Conservation (phyloP, 345 rosid genomes). For the Hibiscus tridactylites region DNA sequence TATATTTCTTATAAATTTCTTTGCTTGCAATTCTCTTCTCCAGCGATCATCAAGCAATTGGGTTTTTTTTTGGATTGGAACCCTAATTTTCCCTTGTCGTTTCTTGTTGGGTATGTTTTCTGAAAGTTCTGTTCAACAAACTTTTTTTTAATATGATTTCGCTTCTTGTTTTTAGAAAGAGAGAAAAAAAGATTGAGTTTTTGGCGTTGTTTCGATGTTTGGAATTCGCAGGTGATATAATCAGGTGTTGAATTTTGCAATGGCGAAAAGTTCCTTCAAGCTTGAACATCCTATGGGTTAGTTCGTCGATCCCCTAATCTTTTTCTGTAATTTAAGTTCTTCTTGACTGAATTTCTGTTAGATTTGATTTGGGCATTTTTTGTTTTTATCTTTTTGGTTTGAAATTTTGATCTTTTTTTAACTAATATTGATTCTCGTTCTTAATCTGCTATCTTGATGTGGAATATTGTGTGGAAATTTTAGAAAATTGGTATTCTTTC, state of each 20-base stretch:
- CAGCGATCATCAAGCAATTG: slow-evolving; percentile 12
- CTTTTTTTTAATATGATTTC: neutral
- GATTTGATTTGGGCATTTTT: neutral
- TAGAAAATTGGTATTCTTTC: neutral
- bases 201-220: slow-evolving; percentile 29
- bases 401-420: neutral
- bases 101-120: slow-evolving; percentile 30
- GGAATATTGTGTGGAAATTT: neutral
- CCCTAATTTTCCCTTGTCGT: slow-evolving; percentile 9
- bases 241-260: slow-evolving; percentile 19
- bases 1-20: neutral
- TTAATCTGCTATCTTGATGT: neutral
- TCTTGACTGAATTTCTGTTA: neutral
- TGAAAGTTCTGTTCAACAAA: neutral
- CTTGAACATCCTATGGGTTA: slow-evolving; percentile 63
- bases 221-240: slow-evolving; percentile 34
- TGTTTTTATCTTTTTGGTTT: slow-evolving; percentile 2
- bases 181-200: neutral
- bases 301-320: slow-evolving; percentile 8
- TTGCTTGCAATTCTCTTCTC: slow-evolving; percentile 7
- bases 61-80: neutral
- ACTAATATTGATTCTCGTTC: neutral
- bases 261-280: slow-evolving; percentile 68
- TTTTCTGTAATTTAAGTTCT: neutral
- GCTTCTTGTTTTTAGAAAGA: neutral